phyloP scores from a whole-genome alignment of 2,329 filamentous ascomycete genomes.

The Colletotrichum filicis region DNA sequence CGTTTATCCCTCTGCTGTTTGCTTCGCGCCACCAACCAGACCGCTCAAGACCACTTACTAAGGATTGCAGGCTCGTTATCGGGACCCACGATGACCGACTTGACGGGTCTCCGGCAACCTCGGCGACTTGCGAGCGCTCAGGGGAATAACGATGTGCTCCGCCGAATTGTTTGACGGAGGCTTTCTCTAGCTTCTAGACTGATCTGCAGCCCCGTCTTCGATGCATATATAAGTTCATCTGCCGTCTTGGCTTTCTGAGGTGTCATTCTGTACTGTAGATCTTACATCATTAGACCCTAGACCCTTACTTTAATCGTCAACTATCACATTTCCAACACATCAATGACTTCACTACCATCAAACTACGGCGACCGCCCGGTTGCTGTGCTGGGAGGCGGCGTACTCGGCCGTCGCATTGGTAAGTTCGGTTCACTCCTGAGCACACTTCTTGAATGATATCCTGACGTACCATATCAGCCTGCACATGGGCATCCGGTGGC shows the following conservation, averaged over 20 bases:
- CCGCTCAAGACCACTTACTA: background rate
- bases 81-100: slow-evolving; percentile 13
- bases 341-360: slow-evolving; percentile 38
- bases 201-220: background rate
- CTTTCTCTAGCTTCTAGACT: background rate
- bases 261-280: background rate
- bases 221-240: background rate
- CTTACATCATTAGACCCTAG: background rate
- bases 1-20: background rate
- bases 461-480: slow-evolving; percentile 34
- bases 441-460: no score
- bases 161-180: slow-evolving; percentile 8
- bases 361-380: slow-evolving; percentile 44
- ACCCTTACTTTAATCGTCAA: background rate
- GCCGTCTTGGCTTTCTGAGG: background rate
- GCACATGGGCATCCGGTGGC: slow-evolving; percentile 53
- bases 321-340: background rate
- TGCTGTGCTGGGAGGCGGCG: slow-evolving; percentile 53
- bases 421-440: background rate
- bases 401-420: slow-evolving; percentile 53
- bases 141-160: slow-evolving; percentile 2
- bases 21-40: slow-evolving; percentile 16
- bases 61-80: background rate
- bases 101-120: slow-evolving; percentile 3
- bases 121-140: background rate